A percentile compares a stretch with the other conserved stretches of the same genome.
These are phyloP conservation scores for Rhododendron mucronatum DNA, from an alignment of 148 eudicot species.

Conservation along the genomic window DNA sequence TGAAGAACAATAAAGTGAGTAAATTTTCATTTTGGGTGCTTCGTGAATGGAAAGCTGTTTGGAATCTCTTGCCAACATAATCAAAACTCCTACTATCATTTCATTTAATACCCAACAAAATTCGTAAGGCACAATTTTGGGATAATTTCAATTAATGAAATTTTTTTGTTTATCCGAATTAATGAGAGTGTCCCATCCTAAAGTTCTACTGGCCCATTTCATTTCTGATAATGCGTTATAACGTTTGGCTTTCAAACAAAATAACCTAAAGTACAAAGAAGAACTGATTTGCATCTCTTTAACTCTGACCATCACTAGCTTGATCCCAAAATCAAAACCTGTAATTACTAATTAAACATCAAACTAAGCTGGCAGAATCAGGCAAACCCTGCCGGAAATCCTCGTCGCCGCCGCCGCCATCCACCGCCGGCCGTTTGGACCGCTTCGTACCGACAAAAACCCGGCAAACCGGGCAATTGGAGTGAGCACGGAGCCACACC, in stretches of 20 bases:
- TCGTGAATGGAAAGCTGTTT: background rate
- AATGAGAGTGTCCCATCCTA: too few relatives aligned
- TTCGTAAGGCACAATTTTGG: too few relatives aligned
- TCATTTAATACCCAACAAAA: too few relatives aligned
- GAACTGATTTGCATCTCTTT: background rate
- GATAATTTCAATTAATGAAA: too few relatives aligned
- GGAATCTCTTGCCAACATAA: background rate
- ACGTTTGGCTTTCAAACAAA: too few relatives aligned
- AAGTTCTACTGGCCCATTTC: too few relatives aligned
- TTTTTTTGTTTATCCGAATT: too few relatives aligned
- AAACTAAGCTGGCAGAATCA: conserved; percentile 25
- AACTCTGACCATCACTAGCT: background rate
- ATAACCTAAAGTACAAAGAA: too few relatives aligned
- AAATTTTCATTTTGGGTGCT: too few relatives aligned
- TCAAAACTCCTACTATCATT: too few relatives aligned
- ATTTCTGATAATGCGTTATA: too few relatives aligned
- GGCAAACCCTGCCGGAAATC: conserved; percentile 33
- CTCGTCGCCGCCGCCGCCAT: background rate
- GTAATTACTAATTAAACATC: background rate
- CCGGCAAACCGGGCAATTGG: conserved; percentile 40
- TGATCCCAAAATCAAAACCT: background rate
- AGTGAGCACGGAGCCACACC: conserved; percentile 29
- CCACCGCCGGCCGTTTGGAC: background rate
- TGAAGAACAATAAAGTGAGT: too few relatives aligned
- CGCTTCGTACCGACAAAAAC: conserved; percentile 13